Conservation (phyloP, 2,329 filamentous ascomycete genomes). For the Ceratocystis papillata region DNA sequence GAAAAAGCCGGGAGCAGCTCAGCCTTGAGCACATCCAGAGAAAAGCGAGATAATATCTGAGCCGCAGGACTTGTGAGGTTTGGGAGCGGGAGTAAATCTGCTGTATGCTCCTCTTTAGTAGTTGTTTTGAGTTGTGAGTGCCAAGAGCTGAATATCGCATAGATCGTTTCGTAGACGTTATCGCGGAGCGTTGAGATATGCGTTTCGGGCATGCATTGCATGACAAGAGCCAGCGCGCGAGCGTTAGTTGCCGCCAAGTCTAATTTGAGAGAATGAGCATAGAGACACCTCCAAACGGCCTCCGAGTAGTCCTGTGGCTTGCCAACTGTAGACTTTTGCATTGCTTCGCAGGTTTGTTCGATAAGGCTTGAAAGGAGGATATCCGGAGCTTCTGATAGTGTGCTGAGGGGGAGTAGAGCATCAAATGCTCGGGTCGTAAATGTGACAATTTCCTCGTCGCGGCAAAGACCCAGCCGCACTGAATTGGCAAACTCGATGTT, state of each 20-base stretch:
- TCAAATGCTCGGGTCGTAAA: constrained; percentile 18
- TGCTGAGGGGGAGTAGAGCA: constrained; percentile 7
- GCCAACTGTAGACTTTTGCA: constrained; percentile 17
- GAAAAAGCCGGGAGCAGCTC: not conserved
- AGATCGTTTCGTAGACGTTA: not conserved
- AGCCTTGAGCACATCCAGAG: not conserved
- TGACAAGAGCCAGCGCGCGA: constrained; percentile 15
- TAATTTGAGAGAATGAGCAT: constrained; percentile 13
- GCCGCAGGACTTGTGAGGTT: constrained; percentile 18
- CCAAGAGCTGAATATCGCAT: constrained; percentile 11
- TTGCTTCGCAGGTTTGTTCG: constrained; percentile 15
- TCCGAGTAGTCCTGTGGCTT: constrained; percentile 15
- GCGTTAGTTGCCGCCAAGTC: constrained; percentile 18
- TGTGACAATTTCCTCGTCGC: constrained; percentile 20
- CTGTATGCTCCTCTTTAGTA: not conserved
- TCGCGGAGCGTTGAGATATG: not conserved
- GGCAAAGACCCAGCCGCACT: constrained; percentile 20
- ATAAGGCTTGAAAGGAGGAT: constrained; percentile 18
- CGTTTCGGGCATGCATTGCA: constrained; percentile 17
- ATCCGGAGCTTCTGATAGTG: constrained; percentile 8
- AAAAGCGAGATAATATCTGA: constrained; percentile 16
- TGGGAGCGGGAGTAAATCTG: constrained; percentile 20
- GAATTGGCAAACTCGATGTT: constrained; percentile 15
- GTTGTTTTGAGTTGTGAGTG: not conserved
- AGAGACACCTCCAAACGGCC: constrained; percentile 22